Evolutionary conservation across 1,284 basidiomycete species (phyloP).

Genomic region (Fomitiporia mediterranea): DNA sequence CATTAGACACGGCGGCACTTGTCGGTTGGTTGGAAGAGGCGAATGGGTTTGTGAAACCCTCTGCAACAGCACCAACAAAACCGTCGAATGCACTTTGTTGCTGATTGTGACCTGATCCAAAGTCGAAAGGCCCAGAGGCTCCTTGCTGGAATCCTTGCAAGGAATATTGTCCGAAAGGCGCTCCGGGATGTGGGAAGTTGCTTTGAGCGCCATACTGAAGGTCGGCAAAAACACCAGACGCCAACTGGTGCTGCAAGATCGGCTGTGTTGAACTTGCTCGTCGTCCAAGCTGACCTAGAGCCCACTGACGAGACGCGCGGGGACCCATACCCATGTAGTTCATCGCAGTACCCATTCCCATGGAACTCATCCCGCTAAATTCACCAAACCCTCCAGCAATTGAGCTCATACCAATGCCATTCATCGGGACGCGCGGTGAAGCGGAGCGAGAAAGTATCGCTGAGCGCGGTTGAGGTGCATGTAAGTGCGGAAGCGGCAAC

Average conservation of each 20-base stretch:
- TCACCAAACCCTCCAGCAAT: neutral
- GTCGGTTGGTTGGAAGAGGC: neutral
- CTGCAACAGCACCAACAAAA: conserved; percentile 11
- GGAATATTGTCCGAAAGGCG: conserved; percentile 3
- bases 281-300: conserved; percentile 19
- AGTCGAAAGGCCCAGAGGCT: neutral
- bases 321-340: conserved; percentile 11
- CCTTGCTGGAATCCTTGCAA: neutral
- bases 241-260: conserved; percentile 13
- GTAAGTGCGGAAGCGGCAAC: conserved; percentile 4
- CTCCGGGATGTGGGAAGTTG: neutral
- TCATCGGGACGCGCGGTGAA: conserved; percentile 5
- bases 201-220: neutral
- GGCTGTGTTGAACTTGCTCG: conserved; percentile 20
- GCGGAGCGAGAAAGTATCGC: conserved; percentile 12
- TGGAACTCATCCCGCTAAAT: conserved; percentile 11
- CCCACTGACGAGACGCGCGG: conserved; percentile 13
- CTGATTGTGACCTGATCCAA: neutral
- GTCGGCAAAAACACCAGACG: conserved; percentile 9
- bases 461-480: neutral
- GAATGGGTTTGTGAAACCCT: conserved; percentile 18
- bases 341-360: conserved; percentile 12
- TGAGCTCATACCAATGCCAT: neutral
- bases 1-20: neutral
- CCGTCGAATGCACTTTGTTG: conserved; percentile 7